A percentile compares a stretch with the other conserved stretches of the same genome.
These are phyloP conservation scores for Cyclanthera cordifolia DNA, from an alignment of 306 rosid genomes.

Conservation along the genomic window DNA sequence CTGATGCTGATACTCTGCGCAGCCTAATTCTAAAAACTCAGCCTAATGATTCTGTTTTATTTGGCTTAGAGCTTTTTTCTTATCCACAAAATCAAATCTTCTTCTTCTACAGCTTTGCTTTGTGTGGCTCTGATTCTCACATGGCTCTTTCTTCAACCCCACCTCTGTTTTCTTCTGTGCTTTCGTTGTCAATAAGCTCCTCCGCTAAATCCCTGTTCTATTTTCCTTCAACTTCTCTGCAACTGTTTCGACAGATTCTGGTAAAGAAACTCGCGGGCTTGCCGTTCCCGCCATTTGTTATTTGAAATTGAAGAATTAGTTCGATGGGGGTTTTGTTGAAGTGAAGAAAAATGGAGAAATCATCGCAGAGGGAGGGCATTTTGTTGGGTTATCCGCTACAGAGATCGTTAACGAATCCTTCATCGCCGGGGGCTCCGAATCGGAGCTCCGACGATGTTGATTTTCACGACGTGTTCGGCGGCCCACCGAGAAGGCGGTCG, in stretches of 20 bases:
- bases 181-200: not conserved
- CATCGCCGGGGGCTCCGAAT: conserved; percentile 22
- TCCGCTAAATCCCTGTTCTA: conserved; percentile 1
- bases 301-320: not conserved
- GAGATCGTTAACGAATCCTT: conserved; percentile 22
- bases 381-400: conserved; percentile 35
- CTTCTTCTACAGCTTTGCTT: not conserved
- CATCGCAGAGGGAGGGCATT: conserved; percentile 38
- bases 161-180: conserved; percentile 5
- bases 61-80: conserved; percentile 21
- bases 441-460: conserved; percentile 45
- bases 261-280: not conserved
- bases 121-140: conserved; percentile 43
- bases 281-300: conserved; percentile 9
- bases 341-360: conserved; percentile 36
- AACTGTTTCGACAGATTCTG: not conserved
- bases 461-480: conserved; percentile 79
- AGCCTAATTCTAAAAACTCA: not conserved
- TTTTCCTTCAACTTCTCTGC: not conserved
- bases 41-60: not conserved
- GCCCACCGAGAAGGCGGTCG: conserved; percentile 68
- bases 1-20: not conserved
- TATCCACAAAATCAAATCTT: conserved; percentile 21
- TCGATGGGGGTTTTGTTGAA: conserved; percentile 2
- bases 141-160: not conserved